Base-by-base conservation (phyloP, 2,329 filamentous ascomycete genomes). In the Rutstroemia sp. region DNA sequence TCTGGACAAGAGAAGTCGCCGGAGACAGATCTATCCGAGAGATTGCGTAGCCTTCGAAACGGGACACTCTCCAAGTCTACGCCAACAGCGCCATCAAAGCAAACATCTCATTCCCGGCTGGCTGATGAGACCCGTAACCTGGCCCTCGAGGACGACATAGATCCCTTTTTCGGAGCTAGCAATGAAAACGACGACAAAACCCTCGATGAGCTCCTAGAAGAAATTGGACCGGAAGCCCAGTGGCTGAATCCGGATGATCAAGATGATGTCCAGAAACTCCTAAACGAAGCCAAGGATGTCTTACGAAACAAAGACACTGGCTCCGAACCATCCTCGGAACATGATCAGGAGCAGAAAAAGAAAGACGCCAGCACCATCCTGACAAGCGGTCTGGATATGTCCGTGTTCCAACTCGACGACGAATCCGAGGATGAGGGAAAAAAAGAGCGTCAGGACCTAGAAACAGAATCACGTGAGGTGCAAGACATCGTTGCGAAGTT, bases 381-480 rank as follows among this genome's bases (percentile, higher is more conserved):
- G 41, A 64, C 61, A 2, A 58, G 60, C 39, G 63, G 65, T 56
- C 58, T 69, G 5, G 67, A 69, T 57, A 64, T 69, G 63, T 66
- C 65, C 25, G 61, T 61, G 16, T 69, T 68, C 57, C 57, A 60
- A 68, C 68, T 75, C 73, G 58, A 74, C 72, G 51, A 76, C 64
- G 58, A 75, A 72, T 64, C 75, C 71, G 45, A 74, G 57, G 62
- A 74, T 62, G 56, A 72, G 71, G 65, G 73, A 71, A 39, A 75
- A 58, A 60, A 72, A 65, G 5, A 71, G 69, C 59, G 71, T 67
- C 63, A 52, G 8, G 45, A 50, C 10, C 47, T 64, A 10, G 61
- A 63, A 51, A 49, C 48, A 14, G 65, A 67, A 60, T 65, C 67
- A 61, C 61, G 61, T 51, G 67, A 68, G 57, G 65, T 63, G 2